A percentile compares a stretch with the other conserved stretches of the same genome.
Evolutionary conservation across 192 early-diverging fungal genomes (phyloP).

Genomic region (Gonapodya sp.): DNA sequence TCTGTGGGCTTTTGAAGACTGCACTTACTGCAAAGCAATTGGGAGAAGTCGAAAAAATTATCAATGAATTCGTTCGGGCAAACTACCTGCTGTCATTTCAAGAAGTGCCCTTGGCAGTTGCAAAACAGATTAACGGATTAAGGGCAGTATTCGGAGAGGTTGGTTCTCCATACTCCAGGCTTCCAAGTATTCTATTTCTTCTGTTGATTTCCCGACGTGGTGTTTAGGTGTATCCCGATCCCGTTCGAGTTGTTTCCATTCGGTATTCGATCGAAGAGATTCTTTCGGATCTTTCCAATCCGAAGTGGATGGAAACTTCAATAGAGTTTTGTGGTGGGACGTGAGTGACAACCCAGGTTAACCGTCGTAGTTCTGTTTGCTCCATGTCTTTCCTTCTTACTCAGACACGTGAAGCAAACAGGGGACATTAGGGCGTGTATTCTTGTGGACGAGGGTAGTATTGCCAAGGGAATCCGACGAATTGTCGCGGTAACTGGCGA

Average conservation of each 20-base stretch:
- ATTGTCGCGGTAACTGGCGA: conserved; percentile 90
- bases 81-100: conserved; percentile 68
- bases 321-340: conserved; percentile 99
- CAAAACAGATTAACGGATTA: conserved; percentile 80
- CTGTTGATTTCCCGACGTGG: no score
- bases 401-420: conserved; percentile 73
- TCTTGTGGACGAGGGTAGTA: conserved; percentile 80
- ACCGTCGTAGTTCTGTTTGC: background rate
- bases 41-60: conserved; percentile 62
- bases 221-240: conserved; percentile 76
- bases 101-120: conserved; percentile 73
- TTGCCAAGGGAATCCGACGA: conserved; percentile 94
- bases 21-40: conserved; percentile 59
- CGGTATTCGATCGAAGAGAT: conserved; percentile 80
- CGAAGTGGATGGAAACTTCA: conserved; percentile 70
- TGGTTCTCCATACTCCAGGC: background rate
- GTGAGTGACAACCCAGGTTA: conserved; percentile 25
- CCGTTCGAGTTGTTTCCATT: conserved; percentile 91
- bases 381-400: conserved; percentile 1
- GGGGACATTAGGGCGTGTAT: conserved; percentile 78
- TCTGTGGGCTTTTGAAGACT: conserved; percentile 24
- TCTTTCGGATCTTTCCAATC: conserved; percentile 65
- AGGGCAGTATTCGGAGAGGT: conserved; percentile 95
- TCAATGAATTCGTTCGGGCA: conserved; percentile 63
- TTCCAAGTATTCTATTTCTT: background rate